Base-by-base conservation (phyloP, 2,329 filamentous ascomycete genomes). In the Calcarisporium arbuscula region DNA sequence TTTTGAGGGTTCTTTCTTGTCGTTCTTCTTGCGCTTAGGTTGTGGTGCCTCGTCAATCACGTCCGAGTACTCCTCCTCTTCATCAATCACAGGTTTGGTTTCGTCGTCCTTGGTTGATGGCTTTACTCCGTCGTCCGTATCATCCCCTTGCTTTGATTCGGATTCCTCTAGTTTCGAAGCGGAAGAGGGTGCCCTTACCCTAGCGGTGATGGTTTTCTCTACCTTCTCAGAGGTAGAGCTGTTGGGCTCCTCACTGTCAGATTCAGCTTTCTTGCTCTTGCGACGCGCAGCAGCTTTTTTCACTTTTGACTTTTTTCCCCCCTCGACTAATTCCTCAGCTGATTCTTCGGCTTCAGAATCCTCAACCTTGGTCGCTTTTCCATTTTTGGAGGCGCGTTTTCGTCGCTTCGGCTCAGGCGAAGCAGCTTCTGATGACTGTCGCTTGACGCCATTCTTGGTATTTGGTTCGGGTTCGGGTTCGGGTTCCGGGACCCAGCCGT, bases 11-110 rank as follows among this genome's bases (percentile, higher is more conserved):
- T 51, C 47, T 16, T 58, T 60, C 35, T 49, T 45, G 16, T 65
- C 57, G 40, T 64, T 64, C 45, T 75, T 80, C 52, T 71, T 76
- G 19, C 69, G 69, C 32, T 78, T 76, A 8, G 77, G 73, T 18
- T 70, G 65, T 33, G 59, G 75, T 4, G 68, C 68, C 43, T 90
- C 85, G 52, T 95, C 89, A 26, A 92, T 64, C n/a, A 95, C 70
- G 5, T 62, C 57, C 0, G 57, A 58, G 28, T 62, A 60, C 19
- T 63, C 62, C n/a, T 62, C 61, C 34, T 62, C 60, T 18, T 61
- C 52, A 34, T 51, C 44, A 5, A 52, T 33, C 6, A 32, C 39
- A n/a, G 44, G 39, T 14, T 47, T 46, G 8, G 38, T 15, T 6
- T 52, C 47, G 2, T 48, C 44, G 5, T 41, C 44, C 5, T 46